A percentile compares a stretch with the other conserved stretches of the same genome.
Evolutionary conservation across 257 asterid genomes (phyloP).

Genomic region (Penstemon newberryi): DNA sequence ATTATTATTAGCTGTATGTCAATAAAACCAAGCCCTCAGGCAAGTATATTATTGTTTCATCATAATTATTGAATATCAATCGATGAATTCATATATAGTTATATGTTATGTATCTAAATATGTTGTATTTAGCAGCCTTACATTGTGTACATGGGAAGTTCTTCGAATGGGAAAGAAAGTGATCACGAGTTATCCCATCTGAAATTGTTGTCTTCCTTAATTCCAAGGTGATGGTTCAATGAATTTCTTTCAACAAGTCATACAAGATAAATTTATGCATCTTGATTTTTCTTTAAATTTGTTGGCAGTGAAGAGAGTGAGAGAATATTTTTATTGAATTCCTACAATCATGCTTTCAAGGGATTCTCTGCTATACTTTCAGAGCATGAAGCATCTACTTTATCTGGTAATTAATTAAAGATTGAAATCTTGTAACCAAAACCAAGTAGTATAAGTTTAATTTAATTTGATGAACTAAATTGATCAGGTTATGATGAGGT

Average conservation of each 20-base stretch:
- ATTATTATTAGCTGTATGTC: constrained; percentile 32
- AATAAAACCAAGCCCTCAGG: constrained; percentile 34
- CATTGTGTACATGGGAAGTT: constrained; percentile 76
- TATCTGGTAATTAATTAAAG: constrained; percentile 43
- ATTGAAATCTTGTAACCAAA: background rate
- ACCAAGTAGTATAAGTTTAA: background rate
- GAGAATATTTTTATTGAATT: constrained; percentile 36
- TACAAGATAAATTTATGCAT: background rate
- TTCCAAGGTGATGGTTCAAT: constrained; percentile 47
- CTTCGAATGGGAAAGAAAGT: constrained; percentile 29
- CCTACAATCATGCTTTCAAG: constrained; percentile 58
- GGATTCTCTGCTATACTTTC: constrained; percentile 77
- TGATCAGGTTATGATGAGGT: constrained; percentile 52
- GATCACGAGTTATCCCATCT: constrained; percentile 37
- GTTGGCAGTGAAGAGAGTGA: constrained; percentile 51
- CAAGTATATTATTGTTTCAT: constrained; percentile 21
- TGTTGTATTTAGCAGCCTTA: constrained; percentile 55
- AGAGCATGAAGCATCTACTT: constrained; percentile 53
- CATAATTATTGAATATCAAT: too few relatives aligned
- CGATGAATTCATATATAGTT: too few relatives aligned
- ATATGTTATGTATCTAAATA: background rate
- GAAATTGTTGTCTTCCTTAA: constrained; percentile 52
- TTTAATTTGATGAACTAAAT: background rate
- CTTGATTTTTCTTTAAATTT: background rate
- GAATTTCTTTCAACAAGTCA: background rate